Evolutionary conservation across 208 protist species (phyloP), one percentile per base, ranked within the genome.

Genomic region (Strigomonas oncopelti): DNA sequence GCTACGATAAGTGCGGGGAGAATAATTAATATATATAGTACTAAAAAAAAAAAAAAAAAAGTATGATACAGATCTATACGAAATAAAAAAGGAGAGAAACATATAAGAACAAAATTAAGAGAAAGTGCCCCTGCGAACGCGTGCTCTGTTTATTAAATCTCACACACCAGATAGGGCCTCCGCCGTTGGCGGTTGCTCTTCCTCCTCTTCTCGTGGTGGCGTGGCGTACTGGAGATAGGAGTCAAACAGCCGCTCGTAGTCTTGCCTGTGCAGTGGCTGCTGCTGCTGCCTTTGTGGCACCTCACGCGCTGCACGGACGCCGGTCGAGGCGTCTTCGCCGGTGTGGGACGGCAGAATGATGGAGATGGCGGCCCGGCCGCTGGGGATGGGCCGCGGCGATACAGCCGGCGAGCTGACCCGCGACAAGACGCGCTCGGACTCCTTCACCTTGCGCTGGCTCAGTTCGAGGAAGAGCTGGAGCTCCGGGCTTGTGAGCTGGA

Each of bases 381-480:
- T 8, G 53, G 31, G 22, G 42, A 67, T 38, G 48, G 28, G 54
- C 28, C 20, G 45, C 59, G 1, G 53, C 29, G 20, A 11, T 36
- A 5, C 29, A 48, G 45, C 1, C 7, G 55, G 13, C 9, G 63
- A 24, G 29, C 66, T 25, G 1, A 34, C 38, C 13, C 61, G 65
- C 8, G 71, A 61, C n/a, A 93, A 69, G 9, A 93, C 63, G 32
- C 81, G 80, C 38, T 85, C 78, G 7, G 75, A 70, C 69, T 93
- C 84, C 13, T 80, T 75, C 31, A 93, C 61, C 61, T 89, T 87
- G 13, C 81, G 79, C 60, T 83, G 76, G 61, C 82, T 85, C 34
- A 60, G 63, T 65, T 90, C 84, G 31, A 93, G 61, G 55, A 91
- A 93, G 31, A 72, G 66, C 67, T 88, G 84, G 69, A 93, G 69